Base-by-base conservation (phyloP, 768 basidiomycete genomes). In the Phaeotremella skinneri region DNA sequence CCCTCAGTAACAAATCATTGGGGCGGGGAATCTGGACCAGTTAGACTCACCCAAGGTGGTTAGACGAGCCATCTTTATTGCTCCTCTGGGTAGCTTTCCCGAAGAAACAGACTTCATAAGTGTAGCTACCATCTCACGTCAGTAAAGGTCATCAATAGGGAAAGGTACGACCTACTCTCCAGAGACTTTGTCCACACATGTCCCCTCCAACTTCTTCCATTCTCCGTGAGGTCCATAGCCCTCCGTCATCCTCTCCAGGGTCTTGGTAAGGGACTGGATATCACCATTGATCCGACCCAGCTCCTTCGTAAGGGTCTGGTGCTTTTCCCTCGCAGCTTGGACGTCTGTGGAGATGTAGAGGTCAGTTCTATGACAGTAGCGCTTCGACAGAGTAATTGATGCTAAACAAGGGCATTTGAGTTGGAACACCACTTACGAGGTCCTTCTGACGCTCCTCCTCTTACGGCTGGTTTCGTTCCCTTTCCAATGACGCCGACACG, bases 71-170 rank as follows among this genome's bases (percentile, higher is more conserved):
- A 49, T 90, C 90, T 52, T 86, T 83, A 71, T 87, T 87, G 7
- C 89, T 87, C 77, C 87, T 94, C 77, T 99, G 96, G 53, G 81
- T 87, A 1, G 88, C 90, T 67, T 88, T 85, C 2, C 86, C 83
- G 68, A 99, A 97, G 66, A 96, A 81, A 79, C 94, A 98, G 6
- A 97, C 81, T 73, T 92, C 89, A 73, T 99, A 99, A 4, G 86
- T 90, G 76, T 97, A 98, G 63, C 92, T 96, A 49, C 3, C 20
- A 20, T 29, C 48, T 4, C 31, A 13, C 52, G 34, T 39, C 29
- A 32, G 5, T 9, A 17, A 6, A n/a, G 17, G n/a, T 45, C 3
- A 13, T 4, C 5, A 14, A n/a, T 16, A 1, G 27, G 1, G 31
- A n/a, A 1, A 32, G 48, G 26, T 9, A 11, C 39, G 21, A 86